phyloP scores from a whole-genome alignment of 1,139 yeast species.

The Debaryomyces subglobosus region DNA sequence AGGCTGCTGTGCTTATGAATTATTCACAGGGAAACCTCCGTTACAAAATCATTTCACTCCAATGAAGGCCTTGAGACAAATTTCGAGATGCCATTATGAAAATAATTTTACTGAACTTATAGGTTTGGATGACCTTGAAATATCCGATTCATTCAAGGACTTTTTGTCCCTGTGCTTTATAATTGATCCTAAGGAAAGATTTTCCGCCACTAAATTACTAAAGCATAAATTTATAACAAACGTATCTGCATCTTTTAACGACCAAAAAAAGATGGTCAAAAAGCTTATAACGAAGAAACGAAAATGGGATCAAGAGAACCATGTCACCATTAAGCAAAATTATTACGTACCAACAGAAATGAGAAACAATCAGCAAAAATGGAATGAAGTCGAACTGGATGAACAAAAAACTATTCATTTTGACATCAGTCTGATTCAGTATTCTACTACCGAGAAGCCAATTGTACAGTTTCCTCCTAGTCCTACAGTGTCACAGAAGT shows the following conservation, averaged over 20 bases:
- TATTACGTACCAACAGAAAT: slow-evolving; percentile 47
- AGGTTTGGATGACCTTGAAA: slow-evolving; percentile 27
- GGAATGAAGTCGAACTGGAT: slow-evolving; percentile 25
- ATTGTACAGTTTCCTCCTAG: slow-evolving; percentile 11
- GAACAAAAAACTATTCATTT: slow-evolving; percentile 30
- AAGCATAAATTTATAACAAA: slow-evolving; percentile 59
- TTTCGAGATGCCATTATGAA: slow-evolving; percentile 39
- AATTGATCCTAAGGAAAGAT: slow-evolving; percentile 62
- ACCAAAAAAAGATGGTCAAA: slow-evolving; percentile 27
- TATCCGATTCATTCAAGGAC: slow-evolving; percentile 44
- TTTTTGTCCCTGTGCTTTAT: slow-evolving; percentile 68
- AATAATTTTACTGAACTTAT: slow-evolving; percentile 39
- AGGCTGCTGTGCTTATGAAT: slow-evolving; percentile 87
- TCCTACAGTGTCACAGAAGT: slow-evolving; percentile 18
- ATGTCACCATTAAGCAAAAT: slow-evolving; percentile 33
- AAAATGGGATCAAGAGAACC: slow-evolving; percentile 48
- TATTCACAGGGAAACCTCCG: slow-evolving; percentile 86
- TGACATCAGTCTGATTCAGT: slow-evolving; percentile 39
- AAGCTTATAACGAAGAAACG: slow-evolving; percentile 40
- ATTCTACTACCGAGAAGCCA: slow-evolving; percentile 5
- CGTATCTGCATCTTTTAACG: slow-evolving; percentile 15
- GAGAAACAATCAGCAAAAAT: slow-evolving; percentile 36
- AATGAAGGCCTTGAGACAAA: slow-evolving; percentile 70
- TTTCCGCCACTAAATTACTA: slow-evolving; percentile 59
- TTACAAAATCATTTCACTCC: slow-evolving; percentile 68